Evolutionary conservation across 768 basidiomycete species (phyloP), one percentile per base, ranked within the genome.

Genomic region (Chlorophyllum brunneum): DNA sequence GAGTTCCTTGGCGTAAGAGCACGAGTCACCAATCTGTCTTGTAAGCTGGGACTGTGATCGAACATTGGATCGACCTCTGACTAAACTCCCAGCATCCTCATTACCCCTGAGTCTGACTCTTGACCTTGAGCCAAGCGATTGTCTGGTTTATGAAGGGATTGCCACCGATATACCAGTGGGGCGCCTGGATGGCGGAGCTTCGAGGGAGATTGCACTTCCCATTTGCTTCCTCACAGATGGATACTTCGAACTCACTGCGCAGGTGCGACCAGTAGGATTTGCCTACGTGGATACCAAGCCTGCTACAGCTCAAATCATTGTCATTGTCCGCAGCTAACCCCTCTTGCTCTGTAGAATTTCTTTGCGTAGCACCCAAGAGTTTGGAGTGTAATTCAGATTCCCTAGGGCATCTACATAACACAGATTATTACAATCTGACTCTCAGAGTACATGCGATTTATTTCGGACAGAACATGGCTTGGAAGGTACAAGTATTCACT

Each of bases 171-270:
- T 91, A 22, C 73, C 82, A 2, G 56, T 93, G 3, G 88, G 88
- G 2, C 71, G 72, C n/a, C 63, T 95, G 43, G 73, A 73, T 38
- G 66, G 67, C 18, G 85, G 82, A 1, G 77, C 79, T 55, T 73
- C 76, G 11, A 68, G 69, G 29, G 72, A 76, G 30, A 59, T 83
- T 4, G 76, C 82, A 39, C 69, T 79, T 1, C 76, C 83, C 1
- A 55, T 94, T 10, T 88, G 85, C 59, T 91, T 95, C 66, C 76
- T 93, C 16, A 76, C 87, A 10, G 72, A 72, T 39, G 92, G 92
- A 7, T 67, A 71, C 46, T 93, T 89, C 54, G 76, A 80, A 51
- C 67, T 80, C 45, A 68, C 65, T 34, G 77, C 72, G 7, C 70
- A 74, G 56, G 76, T 73, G 15, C 69, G 70, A 55, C 65, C 65